A percentile compares a stretch with the other conserved stretches of the same genome.
Conservation (phyloP, 2,329 filamentous ascomycete genomes). For the Hirsutella rhossiliensis region DNA sequence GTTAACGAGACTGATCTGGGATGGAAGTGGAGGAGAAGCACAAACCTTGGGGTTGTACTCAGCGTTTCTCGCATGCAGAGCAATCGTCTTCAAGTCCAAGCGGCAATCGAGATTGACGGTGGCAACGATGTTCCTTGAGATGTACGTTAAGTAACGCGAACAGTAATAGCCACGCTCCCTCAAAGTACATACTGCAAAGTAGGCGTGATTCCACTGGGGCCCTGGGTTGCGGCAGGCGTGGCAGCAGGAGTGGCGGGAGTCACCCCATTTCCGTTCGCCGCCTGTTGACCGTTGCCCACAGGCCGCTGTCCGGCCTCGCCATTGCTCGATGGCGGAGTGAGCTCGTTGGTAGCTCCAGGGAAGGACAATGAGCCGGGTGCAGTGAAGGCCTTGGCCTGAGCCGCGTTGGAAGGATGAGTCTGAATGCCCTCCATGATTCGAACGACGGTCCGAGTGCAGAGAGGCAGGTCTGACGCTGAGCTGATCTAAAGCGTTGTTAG, state of each 20-base stretch:
- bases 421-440: constrained; percentile 72
- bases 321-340: constrained; percentile 69
- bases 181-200: constrained; percentile 86
- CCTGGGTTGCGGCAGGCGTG: constrained; percentile 71
- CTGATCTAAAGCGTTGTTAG: constrained; percentile 17
- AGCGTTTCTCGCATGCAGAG: constrained; percentile 92
- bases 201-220: constrained; percentile 81
- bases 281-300: constrained; percentile 37
- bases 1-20: constrained; percentile 5
- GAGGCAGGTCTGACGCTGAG: constrained; percentile 10
- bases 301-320: constrained; percentile 37
- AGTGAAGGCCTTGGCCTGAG: constrained; percentile 92
- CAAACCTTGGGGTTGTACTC: constrained; percentile 97
- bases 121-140: constrained; percentile 88
- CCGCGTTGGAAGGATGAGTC: constrained; percentile 81
- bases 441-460: background rate
- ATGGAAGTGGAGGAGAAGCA: background rate
- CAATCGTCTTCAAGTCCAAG: constrained; percentile 96
- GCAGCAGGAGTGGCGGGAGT: constrained; percentile 84
- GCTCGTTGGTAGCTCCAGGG: constrained; percentile 68
- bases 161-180: constrained; percentile 14
- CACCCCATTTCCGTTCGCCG: constrained; percentile 62
- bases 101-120: constrained; percentile 98
- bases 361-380: constrained; percentile 87
- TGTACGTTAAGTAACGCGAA: constrained; percentile 40